Percentiles rank a stretch among this genome's conserved stretches.
These are phyloP conservation scores for Puya raimondii DNA, from an alignment of 176 grass and related monocot genomes.

Conservation along the genomic window DNA sequence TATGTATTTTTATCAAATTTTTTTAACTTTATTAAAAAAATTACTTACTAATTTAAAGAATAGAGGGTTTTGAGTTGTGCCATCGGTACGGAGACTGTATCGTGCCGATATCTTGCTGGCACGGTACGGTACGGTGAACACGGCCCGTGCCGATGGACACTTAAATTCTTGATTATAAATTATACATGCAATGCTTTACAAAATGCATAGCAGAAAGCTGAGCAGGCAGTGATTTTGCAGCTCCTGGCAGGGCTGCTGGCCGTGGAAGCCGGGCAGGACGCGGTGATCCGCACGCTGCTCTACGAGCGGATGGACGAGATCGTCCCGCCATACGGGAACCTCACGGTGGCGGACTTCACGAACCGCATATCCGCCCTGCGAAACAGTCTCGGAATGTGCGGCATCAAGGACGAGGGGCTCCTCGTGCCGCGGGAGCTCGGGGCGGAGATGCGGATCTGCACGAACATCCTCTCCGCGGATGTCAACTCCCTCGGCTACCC, in stretches of 20 bases:
- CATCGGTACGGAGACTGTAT: too few species aligned
- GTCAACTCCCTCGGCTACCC: constrained; percentile 51
- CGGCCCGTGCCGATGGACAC: too few species aligned
- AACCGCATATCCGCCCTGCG: constrained; percentile 40
- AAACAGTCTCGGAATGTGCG: constrained; percentile 45
- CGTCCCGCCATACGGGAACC: constrained; percentile 41
- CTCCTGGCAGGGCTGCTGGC: constrained; percentile 42
- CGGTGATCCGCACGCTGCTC: constrained; percentile 36
- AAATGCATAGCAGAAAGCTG: background rate
- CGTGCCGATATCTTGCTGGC: too few species aligned
- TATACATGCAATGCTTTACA: background rate
- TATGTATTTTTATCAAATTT: too few species aligned
- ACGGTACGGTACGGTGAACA: too few species aligned
- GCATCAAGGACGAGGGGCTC: constrained; percentile 71
- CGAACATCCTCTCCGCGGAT: constrained; percentile 58
- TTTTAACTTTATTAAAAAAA: too few species aligned
- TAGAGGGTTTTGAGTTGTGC: too few species aligned
- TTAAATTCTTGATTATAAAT: too few species aligned
- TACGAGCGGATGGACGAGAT: constrained; percentile 31
- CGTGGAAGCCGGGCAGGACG: constrained; percentile 59
- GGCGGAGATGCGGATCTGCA: constrained; percentile 42
- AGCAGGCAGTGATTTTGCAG: constrained; percentile 9
- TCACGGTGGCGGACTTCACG: constrained; percentile 71
- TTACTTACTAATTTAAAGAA: too few species aligned
- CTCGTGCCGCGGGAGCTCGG: constrained; percentile 39